Conservation (phyloP, 2,329 filamentous ascomycete species). For the Tolypocladium capitatum region DNA sequence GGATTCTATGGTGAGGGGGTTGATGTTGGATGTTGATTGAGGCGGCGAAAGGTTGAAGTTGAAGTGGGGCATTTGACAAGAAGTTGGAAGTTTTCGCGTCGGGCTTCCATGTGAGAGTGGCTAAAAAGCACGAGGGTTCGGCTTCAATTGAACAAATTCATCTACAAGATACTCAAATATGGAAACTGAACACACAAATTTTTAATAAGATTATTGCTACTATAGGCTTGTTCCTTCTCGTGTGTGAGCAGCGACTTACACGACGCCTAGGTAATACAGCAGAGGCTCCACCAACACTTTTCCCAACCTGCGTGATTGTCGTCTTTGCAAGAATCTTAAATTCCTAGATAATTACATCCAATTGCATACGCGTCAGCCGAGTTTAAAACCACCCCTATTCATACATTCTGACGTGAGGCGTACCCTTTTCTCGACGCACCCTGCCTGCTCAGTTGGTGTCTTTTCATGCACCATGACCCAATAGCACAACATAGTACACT, state of each 20-base stretch:
- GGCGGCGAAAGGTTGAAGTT: slow-evolving; percentile 8
- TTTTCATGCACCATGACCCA: neutral
- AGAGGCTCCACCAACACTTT: neutral
- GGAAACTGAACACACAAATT: too few species aligned
- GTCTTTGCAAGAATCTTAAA: neutral
- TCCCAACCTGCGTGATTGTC: neutral
- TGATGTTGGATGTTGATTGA: neutral
- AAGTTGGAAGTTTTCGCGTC: slow-evolving; percentile 16
- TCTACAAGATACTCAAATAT: neutral
- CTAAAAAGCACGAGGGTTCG: neutral
- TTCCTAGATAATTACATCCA: too few species aligned
- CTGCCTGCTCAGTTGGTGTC: neutral
- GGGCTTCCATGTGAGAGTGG: neutral
- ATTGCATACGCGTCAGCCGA: neutral
- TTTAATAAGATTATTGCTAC: neutral
- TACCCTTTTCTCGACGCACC: neutral
- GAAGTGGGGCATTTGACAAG: slow-evolving; percentile 13
- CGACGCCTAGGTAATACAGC: neutral
- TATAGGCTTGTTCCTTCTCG: neutral
- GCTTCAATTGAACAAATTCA: neutral
- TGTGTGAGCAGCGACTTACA: neutral
- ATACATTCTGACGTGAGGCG: neutral
- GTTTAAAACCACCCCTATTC: neutral
- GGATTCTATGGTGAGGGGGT: neutral
- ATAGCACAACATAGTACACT: neutral